A percentile compares a stretch with the other conserved stretches of the same genome.
Evolutionary conservation across 345 rosid genomes (phyloP).

Genomic region (Kandelia obovata): DNA sequence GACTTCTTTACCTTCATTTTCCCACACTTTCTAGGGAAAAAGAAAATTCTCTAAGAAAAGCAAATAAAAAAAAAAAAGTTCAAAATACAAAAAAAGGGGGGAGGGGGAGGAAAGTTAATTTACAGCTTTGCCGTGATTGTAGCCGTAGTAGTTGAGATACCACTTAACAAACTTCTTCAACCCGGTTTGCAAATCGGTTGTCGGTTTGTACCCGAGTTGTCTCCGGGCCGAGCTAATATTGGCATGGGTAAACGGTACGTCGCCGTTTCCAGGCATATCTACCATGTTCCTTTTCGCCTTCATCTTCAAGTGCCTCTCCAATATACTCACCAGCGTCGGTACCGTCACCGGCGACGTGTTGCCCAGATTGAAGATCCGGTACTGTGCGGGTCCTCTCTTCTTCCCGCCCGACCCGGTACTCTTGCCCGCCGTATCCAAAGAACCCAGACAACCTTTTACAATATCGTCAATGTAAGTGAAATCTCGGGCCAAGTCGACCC

Average conservation of each 20-base stretch:
- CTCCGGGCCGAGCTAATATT: not conserved
- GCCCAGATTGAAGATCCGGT: slow-evolving; percentile 65
- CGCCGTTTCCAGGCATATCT: slow-evolving; percentile 89
- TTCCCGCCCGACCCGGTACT: slow-evolving; percentile 87
- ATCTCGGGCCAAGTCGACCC: slow-evolving; percentile 67
- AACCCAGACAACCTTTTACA: slow-evolving; percentile 71
- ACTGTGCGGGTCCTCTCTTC: slow-evolving; percentile 61
- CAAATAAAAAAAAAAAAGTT: no score
- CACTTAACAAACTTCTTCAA: slow-evolving; percentile 75
- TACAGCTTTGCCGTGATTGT: slow-evolving; percentile 35
- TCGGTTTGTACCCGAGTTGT: slow-evolving; percentile 70
- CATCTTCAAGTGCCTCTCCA: slow-evolving; percentile 63
- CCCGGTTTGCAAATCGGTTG: slow-evolving; percentile 83
- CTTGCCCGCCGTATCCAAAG: slow-evolving; percentile 58
- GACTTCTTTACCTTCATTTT: not conserved
- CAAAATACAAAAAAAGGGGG: not conserved
- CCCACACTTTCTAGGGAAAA: not conserved
- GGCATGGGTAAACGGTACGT: slow-evolving; percentile 45
- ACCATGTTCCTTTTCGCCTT: slow-evolving; percentile 57
- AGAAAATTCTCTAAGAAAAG: no score
- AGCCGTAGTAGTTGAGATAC: slow-evolving; percentile 64
- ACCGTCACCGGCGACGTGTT: slow-evolving; percentile 86
- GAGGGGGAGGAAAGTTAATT: not conserved
- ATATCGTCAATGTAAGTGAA: slow-evolving; percentile 82
- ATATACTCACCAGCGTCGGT: slow-evolving; percentile 54